phyloP scores from a whole-genome alignment of 345 rosid species.

The Corchorus capsularis region DNA sequence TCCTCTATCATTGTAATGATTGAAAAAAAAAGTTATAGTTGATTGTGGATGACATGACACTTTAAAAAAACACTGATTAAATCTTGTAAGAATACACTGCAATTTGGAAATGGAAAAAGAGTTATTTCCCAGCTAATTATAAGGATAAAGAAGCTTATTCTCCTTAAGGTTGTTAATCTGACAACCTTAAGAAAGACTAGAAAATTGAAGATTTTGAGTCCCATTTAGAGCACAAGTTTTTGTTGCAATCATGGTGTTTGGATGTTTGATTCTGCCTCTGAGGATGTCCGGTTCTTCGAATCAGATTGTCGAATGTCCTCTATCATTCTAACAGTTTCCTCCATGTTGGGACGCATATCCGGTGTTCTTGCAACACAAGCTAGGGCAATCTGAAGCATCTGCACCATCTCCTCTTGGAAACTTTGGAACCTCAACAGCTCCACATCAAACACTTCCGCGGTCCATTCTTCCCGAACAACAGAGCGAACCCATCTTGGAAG shows the following conservation, averaged over 20 bases:
- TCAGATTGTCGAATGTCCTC: conserved; percentile 61
- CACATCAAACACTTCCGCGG: conserved; percentile 83
- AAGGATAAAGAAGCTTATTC: conserved; percentile 9
- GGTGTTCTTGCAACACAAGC: conserved; percentile 64
- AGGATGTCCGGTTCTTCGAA: conserved; percentile 52
- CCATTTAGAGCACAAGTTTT: background rate
- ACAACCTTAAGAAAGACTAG: background rate
- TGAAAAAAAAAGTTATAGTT: background rate
- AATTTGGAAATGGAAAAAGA: background rate
- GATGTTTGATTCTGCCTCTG: conserved; percentile 57
- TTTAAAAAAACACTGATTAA: background rate
- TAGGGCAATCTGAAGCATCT: conserved; percentile 78
- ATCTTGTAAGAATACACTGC: background rate
- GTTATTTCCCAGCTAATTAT: conserved; percentile 1
- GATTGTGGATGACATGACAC: background rate
- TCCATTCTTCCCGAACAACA: conserved; percentile 87
- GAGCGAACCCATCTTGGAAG: conserved; percentile 90
- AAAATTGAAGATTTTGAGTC: background rate
- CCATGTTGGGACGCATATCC: conserved; percentile 62
- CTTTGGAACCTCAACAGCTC: conserved; percentile 66
- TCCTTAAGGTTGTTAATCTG: background rate
- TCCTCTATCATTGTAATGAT: background rate
- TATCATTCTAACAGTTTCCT: conserved; percentile 64
- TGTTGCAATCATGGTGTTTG: conserved; percentile 46
- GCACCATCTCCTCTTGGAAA: conserved; percentile 85